Evolutionary conservation across 2,329 filamentous ascomycete genomes (phyloP).

Genomic region (Aspergillus quadrilineatus): DNA sequence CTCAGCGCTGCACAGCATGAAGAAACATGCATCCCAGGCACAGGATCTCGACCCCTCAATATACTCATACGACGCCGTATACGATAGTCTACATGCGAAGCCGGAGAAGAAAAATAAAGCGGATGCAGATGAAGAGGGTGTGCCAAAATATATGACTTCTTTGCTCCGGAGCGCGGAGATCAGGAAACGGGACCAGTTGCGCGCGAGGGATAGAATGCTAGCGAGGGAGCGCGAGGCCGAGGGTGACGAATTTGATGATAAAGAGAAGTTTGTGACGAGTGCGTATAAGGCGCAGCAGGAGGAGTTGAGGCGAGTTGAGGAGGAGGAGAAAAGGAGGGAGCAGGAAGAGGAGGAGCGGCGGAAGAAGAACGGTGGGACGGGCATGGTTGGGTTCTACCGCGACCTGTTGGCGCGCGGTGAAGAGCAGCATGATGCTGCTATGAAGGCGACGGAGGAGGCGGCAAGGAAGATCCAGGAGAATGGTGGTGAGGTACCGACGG

Average conservation of each 20-base stretch:
- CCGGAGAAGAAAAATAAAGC: slow-evolving; percentile 28
- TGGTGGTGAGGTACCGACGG: slow-evolving; percentile 28
- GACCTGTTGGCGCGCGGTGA: slow-evolving; percentile 60
- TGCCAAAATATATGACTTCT: slow-evolving; percentile 61
- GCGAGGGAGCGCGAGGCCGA: slow-evolving; percentile 63
- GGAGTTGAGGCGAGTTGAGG: slow-evolving; percentile 56
- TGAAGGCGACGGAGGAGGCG: slow-evolving; percentile 54
- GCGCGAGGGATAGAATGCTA: slow-evolving; percentile 61
- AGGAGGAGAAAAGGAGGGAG: slow-evolving; percentile 60
- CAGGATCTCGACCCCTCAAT: slow-evolving; percentile 47
- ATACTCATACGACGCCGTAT: slow-evolving; percentile 52
- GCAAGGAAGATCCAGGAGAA: slow-evolving; percentile 33
- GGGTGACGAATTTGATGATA: slow-evolving; percentile 66
- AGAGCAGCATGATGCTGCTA: slow-evolving; percentile 55
- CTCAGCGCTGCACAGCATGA: slow-evolving; percentile 47
- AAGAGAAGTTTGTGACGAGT: slow-evolving; percentile 65
- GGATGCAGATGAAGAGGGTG: slow-evolving; percentile 16
- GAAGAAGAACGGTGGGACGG: slow-evolving; percentile 48
- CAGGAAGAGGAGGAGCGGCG: slow-evolving; percentile 52
- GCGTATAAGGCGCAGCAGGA: slow-evolving; percentile 66
- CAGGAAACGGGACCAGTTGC: slow-evolving; percentile 62
- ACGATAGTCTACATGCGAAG: slow-evolving; percentile 49
- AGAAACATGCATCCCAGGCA: slow-evolving; percentile 45
- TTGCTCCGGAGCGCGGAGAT: slow-evolving; percentile 60
- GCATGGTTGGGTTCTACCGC: slow-evolving; percentile 63